Conservation (phyloP, 2,329 filamentous ascomycete species). For the Fusarium austroafricanum region DNA sequence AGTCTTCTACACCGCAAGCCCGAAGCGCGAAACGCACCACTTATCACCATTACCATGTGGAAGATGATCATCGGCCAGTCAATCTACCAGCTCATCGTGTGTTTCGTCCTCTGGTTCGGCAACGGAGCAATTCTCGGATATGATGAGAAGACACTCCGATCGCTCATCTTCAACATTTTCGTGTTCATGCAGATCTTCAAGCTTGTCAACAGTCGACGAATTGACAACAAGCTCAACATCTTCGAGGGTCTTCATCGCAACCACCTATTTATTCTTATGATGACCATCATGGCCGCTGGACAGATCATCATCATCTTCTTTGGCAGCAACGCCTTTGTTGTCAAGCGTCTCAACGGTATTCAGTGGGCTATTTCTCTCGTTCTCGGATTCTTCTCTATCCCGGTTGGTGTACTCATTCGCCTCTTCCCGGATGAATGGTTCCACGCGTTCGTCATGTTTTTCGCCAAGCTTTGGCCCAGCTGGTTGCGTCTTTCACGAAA, state of each 20-base stretch:
- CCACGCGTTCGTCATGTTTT: slow-evolving; percentile 19
- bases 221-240: slow-evolving; percentile 90
- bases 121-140: slow-evolving; percentile 63
- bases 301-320: slow-evolving; percentile 41
- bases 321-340: slow-evolving; percentile 76
- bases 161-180: slow-evolving; percentile 75
- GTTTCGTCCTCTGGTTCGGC: slow-evolving; percentile 70
- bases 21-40: slow-evolving; percentile 71
- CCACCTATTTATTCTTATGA: slow-evolving; percentile 38
- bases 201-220: slow-evolving; percentile 70
- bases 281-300: slow-evolving; percentile 48
- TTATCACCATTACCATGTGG: slow-evolving; percentile 78
- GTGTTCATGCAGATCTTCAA: slow-evolving; percentile 81
- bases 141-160: slow-evolving; percentile 57
- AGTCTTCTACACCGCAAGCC: slow-evolving; percentile 66
- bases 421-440: slow-evolving; percentile 74
- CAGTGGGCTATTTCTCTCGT: slow-evolving; percentile 87
- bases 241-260: slow-evolving; percentile 72
- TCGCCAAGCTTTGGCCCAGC: slow-evolving; percentile 32
- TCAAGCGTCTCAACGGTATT: slow-evolving; percentile 68
- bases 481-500: slow-evolving; percentile 30
- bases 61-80: slow-evolving; percentile 73
- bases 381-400: slow-evolving; percentile 79
- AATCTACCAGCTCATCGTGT: slow-evolving; percentile 69
- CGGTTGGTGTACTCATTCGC: slow-evolving; percentile 78